Percentiles rank a stretch among this genome's conserved stretches.
phyloP scores from a whole-genome alignment of 371 early-diverging fungal genomes.

The Massospora cicadina region DNA sequence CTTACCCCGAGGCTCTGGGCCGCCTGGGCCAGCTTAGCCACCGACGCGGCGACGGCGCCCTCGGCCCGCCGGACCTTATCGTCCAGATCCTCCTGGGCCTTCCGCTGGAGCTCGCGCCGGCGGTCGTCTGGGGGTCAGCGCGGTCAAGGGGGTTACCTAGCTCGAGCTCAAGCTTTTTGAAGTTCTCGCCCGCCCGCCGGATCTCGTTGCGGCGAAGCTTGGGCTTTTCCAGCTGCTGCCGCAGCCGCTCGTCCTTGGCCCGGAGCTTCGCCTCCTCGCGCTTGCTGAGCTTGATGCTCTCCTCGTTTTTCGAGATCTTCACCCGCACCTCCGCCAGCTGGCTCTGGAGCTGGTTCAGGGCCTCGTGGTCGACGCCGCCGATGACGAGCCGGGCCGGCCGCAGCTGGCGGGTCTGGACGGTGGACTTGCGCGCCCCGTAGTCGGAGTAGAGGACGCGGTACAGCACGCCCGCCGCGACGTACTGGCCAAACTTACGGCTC shows the following conservation, averaged over 20 bases:
- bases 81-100: neutral
- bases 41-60: neutral
- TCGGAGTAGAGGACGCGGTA: neutral
- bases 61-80: neutral
- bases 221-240: neutral
- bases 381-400: neutral
- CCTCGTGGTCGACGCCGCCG: neutral
- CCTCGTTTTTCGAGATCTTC: neutral
- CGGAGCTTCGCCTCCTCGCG: neutral
- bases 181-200: neutral
- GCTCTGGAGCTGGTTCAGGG: neutral
- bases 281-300: neutral
- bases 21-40: neutral
- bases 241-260: neutral
- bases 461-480: slow-evolving; percentile 11
- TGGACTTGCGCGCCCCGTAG: neutral
- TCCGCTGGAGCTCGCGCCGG: neutral
- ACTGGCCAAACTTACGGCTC: slow-evolving; percentile 7
- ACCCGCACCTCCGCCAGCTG: neutral
- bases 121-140: neutral
- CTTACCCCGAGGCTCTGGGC: neutral
- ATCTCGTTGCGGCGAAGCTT: neutral
- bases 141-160: neutral
- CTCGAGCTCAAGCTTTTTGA: neutral
- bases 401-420: neutral